A percentile compares a stretch with the other conserved stretches of the same genome.
phyloP scores from a whole-genome alignment of 108 stramenopile genomes.

The Licmophora abbreviata region DNA sequence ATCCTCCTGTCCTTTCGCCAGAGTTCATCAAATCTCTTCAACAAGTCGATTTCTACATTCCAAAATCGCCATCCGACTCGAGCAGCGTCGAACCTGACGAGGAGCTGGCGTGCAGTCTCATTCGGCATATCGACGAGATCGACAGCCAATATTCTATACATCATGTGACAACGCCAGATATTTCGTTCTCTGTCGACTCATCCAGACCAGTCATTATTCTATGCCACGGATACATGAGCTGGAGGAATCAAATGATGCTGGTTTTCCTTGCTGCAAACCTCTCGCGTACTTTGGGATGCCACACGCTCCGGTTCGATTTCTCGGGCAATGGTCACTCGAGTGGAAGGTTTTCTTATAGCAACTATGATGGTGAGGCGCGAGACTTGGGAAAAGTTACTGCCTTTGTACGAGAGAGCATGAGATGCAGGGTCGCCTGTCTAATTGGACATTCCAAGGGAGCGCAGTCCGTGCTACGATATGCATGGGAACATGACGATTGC shows the following conservation, averaged over 20 bases:
- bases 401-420: conserved; percentile 15
- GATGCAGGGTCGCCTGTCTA: no score
- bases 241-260: conserved; percentile 37
- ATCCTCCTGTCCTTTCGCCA: no score
- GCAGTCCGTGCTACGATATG: conserved; percentile 18
- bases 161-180: no score
- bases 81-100: no score
- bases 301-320: conserved; percentile 33
- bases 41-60: no score
- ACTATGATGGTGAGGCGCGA: conserved; percentile 9
- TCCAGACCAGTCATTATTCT: conserved; percentile 24
- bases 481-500: no score
- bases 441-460: conserved; percentile 30
- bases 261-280: conserved; percentile 16
- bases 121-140: no score
- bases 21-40: no score
- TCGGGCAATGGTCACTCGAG: conserved; percentile 32
- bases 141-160: no score
- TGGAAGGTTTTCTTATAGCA: conserved; percentile 13
- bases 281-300: conserved; percentile 8
- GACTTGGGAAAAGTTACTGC: conserved; percentile 19
- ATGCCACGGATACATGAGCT: conserved; percentile 27
- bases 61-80: no score
- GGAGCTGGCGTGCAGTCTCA: no score
- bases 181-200: not conserved